These are phyloP conservation scores for Halophytophthora polymorphica DNA, from an alignment of 352 stramenopile species.

Conservation along the genomic window DNA sequence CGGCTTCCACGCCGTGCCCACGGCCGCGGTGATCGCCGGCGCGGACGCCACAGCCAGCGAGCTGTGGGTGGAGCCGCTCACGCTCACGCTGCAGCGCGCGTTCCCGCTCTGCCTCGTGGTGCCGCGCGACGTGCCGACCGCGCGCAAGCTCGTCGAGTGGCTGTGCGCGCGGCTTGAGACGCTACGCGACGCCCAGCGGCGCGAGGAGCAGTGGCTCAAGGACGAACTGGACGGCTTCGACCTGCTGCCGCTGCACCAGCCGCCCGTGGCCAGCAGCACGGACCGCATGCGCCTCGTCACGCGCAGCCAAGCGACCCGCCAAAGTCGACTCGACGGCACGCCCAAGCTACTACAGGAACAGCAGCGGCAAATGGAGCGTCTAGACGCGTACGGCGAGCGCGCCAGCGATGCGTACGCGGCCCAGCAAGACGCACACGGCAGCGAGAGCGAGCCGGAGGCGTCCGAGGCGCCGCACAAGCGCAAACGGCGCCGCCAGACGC, in stretches of 20 bases:
- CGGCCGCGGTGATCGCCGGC: slow-evolving; percentile 61
- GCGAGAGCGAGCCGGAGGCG: too few species aligned
- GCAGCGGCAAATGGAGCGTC: too few species aligned
- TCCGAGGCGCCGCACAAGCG: too few species aligned
- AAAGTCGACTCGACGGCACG: slow-evolving; percentile 3
- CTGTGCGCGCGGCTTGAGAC: slow-evolving; percentile 49
- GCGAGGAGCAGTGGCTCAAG: slow-evolving; percentile 58
- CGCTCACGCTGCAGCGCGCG: slow-evolving; percentile 58
- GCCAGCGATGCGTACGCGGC: too few species aligned
- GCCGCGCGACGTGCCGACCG: slow-evolving; percentile 49
- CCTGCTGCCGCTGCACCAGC: slow-evolving; percentile 23
- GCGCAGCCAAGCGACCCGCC: slow-evolving; percentile 10
- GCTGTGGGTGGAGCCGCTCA: slow-evolving; percentile 70
- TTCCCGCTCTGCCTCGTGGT: slow-evolving; percentile 66
- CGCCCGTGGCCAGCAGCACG: slow-evolving; percentile 8
- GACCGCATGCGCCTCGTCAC: slow-evolving; percentile 13
- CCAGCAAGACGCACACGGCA: too few species aligned
- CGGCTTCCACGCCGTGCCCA: slow-evolving; percentile 48
- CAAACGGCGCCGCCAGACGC: slow-evolving; percentile 8
- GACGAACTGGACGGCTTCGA: slow-evolving; percentile 48
- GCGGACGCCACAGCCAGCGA: slow-evolving; percentile 72
- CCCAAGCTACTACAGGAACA: too few species aligned
- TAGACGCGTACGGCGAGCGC: too few species aligned
- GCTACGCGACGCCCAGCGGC: slow-evolving; percentile 25
- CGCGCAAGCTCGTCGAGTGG: slow-evolving; percentile 65